Evolutionary conservation across 345 rosid genomes (phyloP), one percentile per base, ranked within the genome.

Genomic region (Jatropha curcas): DNA sequence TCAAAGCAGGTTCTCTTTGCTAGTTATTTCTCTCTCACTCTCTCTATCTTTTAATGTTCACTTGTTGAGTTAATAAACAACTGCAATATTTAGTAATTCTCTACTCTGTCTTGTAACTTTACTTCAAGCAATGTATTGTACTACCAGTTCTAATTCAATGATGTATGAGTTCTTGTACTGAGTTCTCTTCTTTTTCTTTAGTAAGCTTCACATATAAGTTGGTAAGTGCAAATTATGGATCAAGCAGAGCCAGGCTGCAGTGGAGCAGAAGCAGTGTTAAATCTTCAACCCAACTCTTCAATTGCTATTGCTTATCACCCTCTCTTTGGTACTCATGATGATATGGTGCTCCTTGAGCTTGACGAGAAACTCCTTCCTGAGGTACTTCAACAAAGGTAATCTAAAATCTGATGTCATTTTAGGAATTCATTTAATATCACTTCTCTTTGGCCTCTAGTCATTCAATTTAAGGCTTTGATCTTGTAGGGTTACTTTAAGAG

Each of bases 271-370:
- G 87, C 92, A 16, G 77, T 90, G 68, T 71, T 90, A 67, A 79
- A 82, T 78, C 86, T 94, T 66, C 82, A 70, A 61, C 74, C 85
- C 41, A 79, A 78, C 66, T 82, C 90, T 59, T 80, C 91, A 13
- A 30, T 89, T 34, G 82, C 90, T 28, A 56, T 94, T 72, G 84
- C 80, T 31, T 92, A 92, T 84, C 90, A 94, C 76, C 78, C 90
- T 28, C 77, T 69, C 30, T 94, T 88, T 63, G 97, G 97, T 11
- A 82, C 90, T 37, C 90, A 82, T 65, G 87, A 88, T 56, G 91
- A 94, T 78, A 80, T 90, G 12, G 27, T 90, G 45, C 89, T 94
- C 74, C 90, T 94, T 2, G 98, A 94, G 85, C 78, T 86, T 35
- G 93, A 94, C 35, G 87, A 87, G 55, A 86, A 79, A 55, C 86